phyloP scores from a whole-genome alignment of 805 yeast genomes.

The Spathaspora hagerdaliae region DNA sequence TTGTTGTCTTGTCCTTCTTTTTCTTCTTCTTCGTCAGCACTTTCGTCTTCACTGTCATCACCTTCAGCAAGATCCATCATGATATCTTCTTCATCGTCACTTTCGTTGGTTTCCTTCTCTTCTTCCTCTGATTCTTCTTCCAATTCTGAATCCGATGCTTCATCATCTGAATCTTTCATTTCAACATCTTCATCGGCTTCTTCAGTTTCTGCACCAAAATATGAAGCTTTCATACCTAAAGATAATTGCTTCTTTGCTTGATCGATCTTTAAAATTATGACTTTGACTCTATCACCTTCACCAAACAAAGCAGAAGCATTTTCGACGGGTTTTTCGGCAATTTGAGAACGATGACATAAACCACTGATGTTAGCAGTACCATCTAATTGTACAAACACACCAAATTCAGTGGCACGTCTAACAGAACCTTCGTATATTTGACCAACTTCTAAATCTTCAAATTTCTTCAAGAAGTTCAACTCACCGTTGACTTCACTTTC shows the following conservation, averaged over 20 bases:
- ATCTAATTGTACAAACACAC: constrained; percentile 82
- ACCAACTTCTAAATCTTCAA: constrained; percentile 66
- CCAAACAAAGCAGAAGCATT: constrained; percentile 67
- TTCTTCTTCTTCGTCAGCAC: constrained; percentile 18
- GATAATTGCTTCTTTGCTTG: constrained; percentile 68
- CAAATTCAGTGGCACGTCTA: constrained; percentile 76
- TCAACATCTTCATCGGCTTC: constrained; percentile 23
- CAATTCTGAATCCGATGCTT: constrained; percentile 21
- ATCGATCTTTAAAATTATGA: constrained; percentile 65
- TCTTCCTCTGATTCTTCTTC: constrained; percentile 16
- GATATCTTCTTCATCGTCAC: constrained; percentile 30
- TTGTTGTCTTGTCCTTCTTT: constrained; percentile 16
- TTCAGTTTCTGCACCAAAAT: constrained; percentile 46
- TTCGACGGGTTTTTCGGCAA: constrained; percentile 64
- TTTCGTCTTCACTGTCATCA: constrained; percentile 21
- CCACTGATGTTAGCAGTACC: constrained; percentile 76
- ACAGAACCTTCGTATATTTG: constrained; percentile 76
- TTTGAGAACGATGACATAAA: constrained; percentile 80
- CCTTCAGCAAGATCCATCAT: constrained; percentile 34
- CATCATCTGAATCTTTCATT: constrained; percentile 15
- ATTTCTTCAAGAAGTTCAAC: constrained; percentile 50
- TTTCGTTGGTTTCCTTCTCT: constrained; percentile 22
- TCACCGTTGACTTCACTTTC: constrained; percentile 77
- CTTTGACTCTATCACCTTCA: constrained; percentile 89
- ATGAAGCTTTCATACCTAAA: constrained; percentile 93